Evolutionary conservation across 768 basidiomycete species (phyloP).

Genomic region (Asterophora parasitica): DNA sequence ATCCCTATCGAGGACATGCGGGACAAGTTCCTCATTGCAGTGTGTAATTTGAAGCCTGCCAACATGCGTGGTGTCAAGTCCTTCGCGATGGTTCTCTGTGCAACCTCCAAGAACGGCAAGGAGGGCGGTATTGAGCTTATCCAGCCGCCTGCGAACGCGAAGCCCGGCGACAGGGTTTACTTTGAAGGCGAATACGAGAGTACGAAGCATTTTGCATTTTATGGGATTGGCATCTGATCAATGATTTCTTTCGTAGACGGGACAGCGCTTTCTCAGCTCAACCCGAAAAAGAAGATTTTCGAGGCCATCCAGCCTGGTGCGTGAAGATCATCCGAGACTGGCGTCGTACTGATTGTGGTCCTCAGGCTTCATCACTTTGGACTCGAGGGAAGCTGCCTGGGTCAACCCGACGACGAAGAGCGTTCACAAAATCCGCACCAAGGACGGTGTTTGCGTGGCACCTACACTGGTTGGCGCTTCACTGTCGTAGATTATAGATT

Average conservation of each 20-base stretch:
- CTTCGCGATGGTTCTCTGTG: constrained; percentile 95
- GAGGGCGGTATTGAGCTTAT: constrained; percentile 90
- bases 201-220: constrained; percentile 28
- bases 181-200: constrained; percentile 93
- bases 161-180: constrained; percentile 91
- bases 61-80: constrained; percentile 98
- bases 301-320: constrained; percentile 91
- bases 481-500: constrained; percentile 62
- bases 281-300: constrained; percentile 99
- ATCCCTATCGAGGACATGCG: constrained; percentile 94
- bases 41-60: constrained; percentile 94
- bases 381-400: constrained; percentile 89
- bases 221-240: constrained; percentile 1
- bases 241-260: constrained; percentile 36
- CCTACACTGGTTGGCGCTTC: constrained; percentile 85
- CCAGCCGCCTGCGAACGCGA: constrained; percentile 76
- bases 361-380: constrained; percentile 82
- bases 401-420: constrained; percentile 75
- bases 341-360: neutral
- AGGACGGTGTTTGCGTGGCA: constrained; percentile 75
- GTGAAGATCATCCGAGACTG: neutral
- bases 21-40: constrained; percentile 75
- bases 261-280: constrained; percentile 76
- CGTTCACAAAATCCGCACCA: constrained; percentile 82
- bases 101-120: constrained; percentile 79